Percentiles rank a stretch among this genome's conserved stretches.
Evolutionary conservation across 2,329 filamentous ascomycete genomes (phyloP).

Genomic region (Cladosporium sp.): DNA sequence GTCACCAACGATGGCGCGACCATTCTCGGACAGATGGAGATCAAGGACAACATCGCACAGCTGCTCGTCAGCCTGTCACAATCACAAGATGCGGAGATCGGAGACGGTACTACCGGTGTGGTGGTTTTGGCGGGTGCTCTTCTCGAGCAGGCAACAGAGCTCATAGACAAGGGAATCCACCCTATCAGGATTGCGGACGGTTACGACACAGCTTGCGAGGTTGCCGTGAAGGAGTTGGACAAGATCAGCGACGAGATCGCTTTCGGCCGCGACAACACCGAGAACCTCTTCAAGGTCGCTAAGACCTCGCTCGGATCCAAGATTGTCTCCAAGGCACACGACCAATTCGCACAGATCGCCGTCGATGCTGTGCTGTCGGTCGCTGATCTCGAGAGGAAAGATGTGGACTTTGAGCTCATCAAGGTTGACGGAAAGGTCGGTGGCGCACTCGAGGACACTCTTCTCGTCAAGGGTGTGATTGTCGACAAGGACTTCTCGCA

Average conservation of each 20-base stretch:
- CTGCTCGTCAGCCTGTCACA: constrained; percentile 95
- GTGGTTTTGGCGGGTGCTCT: constrained; percentile 94
- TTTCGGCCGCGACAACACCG: constrained; percentile 76
- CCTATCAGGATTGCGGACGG: constrained; percentile 98
- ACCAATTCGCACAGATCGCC: constrained; percentile 96
- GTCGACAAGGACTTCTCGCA: constrained; percentile 99
- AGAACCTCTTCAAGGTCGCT: constrained; percentile 90
- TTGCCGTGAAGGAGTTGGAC: constrained; percentile 90
- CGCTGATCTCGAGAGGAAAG: constrained; percentile 90
- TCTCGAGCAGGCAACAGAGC: constrained; percentile 91
- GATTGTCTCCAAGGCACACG: constrained; percentile 98
- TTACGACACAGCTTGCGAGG: constrained; percentile 96
- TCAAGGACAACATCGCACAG: constrained; percentile 97
- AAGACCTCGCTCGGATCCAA: constrained; percentile 96
- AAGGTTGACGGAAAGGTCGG: constrained; percentile 99
- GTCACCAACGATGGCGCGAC: constrained; percentile 99
- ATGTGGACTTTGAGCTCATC: constrained; percentile 98
- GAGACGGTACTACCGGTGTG: constrained; percentile 96
- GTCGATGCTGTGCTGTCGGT: constrained; percentile 97
- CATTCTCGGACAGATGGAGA: constrained; percentile 96
- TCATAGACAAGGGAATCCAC: constrained; percentile 99
- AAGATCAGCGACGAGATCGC: constrained; percentile 88
- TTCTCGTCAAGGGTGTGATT: constrained; percentile 96
- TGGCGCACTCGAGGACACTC: constrained; percentile 85
- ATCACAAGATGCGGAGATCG: constrained; percentile 98